Evolutionary conservation across 768 basidiomycete genomes (phyloP), one percentile per base, ranked within the genome.

Genomic region (Boletus coccyginus): DNA sequence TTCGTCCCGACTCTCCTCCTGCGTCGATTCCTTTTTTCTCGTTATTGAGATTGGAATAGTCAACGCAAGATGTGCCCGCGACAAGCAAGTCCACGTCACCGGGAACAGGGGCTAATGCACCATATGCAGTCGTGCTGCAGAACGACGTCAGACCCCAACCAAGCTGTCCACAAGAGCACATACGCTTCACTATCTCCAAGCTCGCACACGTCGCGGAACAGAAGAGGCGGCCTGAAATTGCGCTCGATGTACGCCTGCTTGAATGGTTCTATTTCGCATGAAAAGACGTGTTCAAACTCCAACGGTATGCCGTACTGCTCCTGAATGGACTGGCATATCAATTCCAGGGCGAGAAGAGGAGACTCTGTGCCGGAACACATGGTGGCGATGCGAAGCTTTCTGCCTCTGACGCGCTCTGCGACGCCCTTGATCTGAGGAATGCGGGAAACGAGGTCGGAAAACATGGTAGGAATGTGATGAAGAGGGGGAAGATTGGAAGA

Each of bases 341-440:
- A 74, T 32, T 90, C 87, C 45, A 98, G 78, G 14, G 95, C 95
- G 36, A 97, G 85, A 24, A 98, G 81, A 49, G 95, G 95, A 2
- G 92, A 93, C 67, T 98, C 95, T 7, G 95, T 98, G 27, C 95
- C 95, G 41, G 94, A 96, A 73, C 90, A 97, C 95, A 98, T 98
- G 12, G 95, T 98, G 5, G 94, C 95, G 56, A 98, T 84, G 71
- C 94, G 89, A 69, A 98, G 77, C 65, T 90, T 93, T 56, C 94
- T 83, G 3, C 94, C 93, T 55, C 79, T 72, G 46, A 92, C 73
- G 44, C 78, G 86, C 62, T 86, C 77, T 17, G 82, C 86, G 41
- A 92, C 84, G 2, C 75, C 74, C 65, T 84, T 81, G 59, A 92
- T 83, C 52, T 84, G 75, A 13, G 88, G 82, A 40, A 86, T 80